Evolutionary conservation across 768 basidiomycete species (phyloP).

Genomic region (Paxillus ammoniavirescens): DNA sequence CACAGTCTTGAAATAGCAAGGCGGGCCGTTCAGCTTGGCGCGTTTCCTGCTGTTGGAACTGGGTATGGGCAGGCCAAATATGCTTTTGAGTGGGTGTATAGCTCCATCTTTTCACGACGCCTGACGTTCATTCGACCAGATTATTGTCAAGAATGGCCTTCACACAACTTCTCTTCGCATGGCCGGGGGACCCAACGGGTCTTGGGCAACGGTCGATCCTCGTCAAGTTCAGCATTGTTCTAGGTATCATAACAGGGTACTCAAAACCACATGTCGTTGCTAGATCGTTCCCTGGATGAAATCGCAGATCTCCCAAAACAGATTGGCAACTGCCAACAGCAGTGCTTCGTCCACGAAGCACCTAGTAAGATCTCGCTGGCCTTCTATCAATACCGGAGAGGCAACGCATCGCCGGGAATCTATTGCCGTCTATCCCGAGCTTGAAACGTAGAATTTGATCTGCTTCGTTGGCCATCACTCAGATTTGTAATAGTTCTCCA

Average conservation of each 20-base stretch:
- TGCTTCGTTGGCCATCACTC: too few relatives aligned
- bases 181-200: slow-evolving; percentile 29
- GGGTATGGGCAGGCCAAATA: slow-evolving; percentile 41
- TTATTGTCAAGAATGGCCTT: slow-evolving; percentile 26
- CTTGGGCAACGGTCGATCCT: slow-evolving; percentile 34
- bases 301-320: slow-evolving; percentile 15
- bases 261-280: not conserved
- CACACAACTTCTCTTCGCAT: slow-evolving; percentile 29
- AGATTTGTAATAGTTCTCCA: too few relatives aligned
- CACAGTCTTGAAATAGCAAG: too few relatives aligned
- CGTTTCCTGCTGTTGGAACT: slow-evolving; percentile 26
- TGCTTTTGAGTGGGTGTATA: slow-evolving; percentile 31
- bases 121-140: slow-evolving; percentile 8
- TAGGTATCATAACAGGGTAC: slow-evolving; percentile 12
- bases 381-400: too few relatives aligned
- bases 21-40: slow-evolving; percentile 18
- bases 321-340: too few relatives aligned
- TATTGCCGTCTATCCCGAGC: too few relatives aligned
- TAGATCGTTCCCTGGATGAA: slow-evolving; percentile 36
- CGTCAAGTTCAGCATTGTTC: slow-evolving; percentile 27
- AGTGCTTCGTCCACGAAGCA: too few relatives aligned
- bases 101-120: not conserved
- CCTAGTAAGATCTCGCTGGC: too few relatives aligned
- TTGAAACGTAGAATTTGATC: too few relatives aligned
- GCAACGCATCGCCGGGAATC: too few relatives aligned